Base-by-base conservation (phyloP, 1,284 basidiomycete genomes). In the Malassezia pachydermatis region DNA sequence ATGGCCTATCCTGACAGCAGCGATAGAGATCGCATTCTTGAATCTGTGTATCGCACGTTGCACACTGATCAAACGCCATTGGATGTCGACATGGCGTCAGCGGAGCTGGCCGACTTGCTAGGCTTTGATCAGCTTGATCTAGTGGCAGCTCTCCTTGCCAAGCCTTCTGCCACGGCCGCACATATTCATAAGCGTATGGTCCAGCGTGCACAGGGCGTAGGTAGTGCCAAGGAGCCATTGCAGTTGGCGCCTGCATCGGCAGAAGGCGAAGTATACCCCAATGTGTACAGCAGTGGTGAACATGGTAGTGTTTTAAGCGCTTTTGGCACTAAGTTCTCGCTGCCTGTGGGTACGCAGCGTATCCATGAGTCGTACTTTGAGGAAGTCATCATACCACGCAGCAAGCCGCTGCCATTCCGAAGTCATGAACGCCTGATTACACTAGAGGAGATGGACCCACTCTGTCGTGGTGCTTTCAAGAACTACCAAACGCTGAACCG, bases 311-410 rank as follows among this genome's bases (percentile, higher is more conserved):
- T 86, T 11, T 71, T 88, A 11, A 86, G 84, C 0, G 83, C 70
- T 71, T 81, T 72, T 78, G 90, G 70, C 75, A 78, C 75, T 6
- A 84, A 82, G 60, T 87, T 88, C 61, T 76, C 83, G 57, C 73
- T 98, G 25, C 94, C 94, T 0, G 59, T 86, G 2, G 92, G 89
- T 1, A 96, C 90, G 0, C 77, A 76, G 17, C 78, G 87, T 27
- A 73, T 78, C 28, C 76, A 79, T 48, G 69, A 79, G 55, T 68
- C 63, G 65, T 71, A 72, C 22, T 77, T 72, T 60, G 77, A 79
- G 54, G 90, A 96, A 75, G 86, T 96, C 17, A 79, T 81, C 23
- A 78, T 99, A 27, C 94, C 94, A 2, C 89, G 90, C 17, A 81
- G 88, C 0, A 82, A 76, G 54, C 76, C 81, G 1, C 77, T 95